Conservation (phyloP, 2,329 filamentous ascomycete species). For the Trichoderma polysporum region DNA sequence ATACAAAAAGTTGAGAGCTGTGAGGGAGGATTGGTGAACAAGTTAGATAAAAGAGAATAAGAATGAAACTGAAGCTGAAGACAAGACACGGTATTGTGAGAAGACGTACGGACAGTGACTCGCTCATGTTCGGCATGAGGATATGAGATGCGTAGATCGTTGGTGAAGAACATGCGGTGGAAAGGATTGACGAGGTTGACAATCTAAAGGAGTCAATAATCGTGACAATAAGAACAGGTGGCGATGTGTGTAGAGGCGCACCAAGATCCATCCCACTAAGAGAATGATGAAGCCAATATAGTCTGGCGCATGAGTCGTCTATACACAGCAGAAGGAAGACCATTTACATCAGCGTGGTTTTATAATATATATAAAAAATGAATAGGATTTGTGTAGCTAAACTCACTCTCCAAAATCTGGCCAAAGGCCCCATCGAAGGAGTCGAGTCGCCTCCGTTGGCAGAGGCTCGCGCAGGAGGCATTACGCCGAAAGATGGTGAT, state of each 20-base stretch:
- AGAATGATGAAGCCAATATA: conserved; percentile 77
- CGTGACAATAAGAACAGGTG: not conserved
- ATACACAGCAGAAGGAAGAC: not conserved
- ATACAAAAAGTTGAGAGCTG: conserved; percentile 76
- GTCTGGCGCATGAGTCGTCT: conserved; percentile 84
- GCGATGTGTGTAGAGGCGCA: conserved; percentile 35
- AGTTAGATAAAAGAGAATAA: not conserved
- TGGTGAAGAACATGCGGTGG: conserved; percentile 89
- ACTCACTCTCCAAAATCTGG: conserved; percentile 49
- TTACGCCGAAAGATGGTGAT: conserved; percentile 13
- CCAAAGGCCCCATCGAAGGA: conserved; percentile 33
- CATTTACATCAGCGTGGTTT: not conserved
- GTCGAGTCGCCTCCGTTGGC: conserved; percentile 23
- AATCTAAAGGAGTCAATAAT: conserved; percentile 25
- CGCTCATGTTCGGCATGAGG: conserved; percentile 83
- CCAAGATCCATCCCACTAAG: conserved; percentile 64
- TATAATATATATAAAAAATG: not conserved
- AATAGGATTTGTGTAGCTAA: not conserved
- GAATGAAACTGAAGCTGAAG: not conserved
- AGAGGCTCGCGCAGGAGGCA: conserved; percentile 29
- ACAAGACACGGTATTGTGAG: no score
- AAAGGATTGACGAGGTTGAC: conserved; percentile 67
- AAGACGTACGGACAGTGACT: conserved; percentile 68
- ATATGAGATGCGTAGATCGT: conserved; percentile 80
- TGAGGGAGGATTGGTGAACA: no score